These are phyloP conservation scores for Magnaporthales sp. DNA, from an alignment of 2,329 filamentous ascomycete genomes.

Conservation along the genomic window DNA sequence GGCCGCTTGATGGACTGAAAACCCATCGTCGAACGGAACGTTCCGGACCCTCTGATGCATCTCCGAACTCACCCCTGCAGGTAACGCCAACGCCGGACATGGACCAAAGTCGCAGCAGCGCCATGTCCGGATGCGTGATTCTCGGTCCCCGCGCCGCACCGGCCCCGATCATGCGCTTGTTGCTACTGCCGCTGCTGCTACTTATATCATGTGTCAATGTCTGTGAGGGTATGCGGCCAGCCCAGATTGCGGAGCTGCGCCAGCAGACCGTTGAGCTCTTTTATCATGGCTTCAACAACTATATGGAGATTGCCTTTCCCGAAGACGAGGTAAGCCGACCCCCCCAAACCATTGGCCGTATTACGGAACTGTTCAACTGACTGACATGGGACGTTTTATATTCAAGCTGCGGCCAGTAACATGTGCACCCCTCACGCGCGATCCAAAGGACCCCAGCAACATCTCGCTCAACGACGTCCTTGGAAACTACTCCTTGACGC, in stretches of 20 bases:
- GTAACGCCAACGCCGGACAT: constrained; percentile 31
- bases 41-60: constrained; percentile 21
- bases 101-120: constrained; percentile 9
- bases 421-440: constrained; percentile 76
- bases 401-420: constrained; percentile 70
- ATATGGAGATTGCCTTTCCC: constrained; percentile 88
- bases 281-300: constrained; percentile 94
- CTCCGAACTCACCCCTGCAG: constrained; percentile 21
- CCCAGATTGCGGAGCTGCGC: constrained; percentile 45
- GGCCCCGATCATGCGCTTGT: constrained; percentile 13
- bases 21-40: not conserved
- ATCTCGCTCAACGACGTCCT: constrained; percentile 90
- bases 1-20: not conserved
- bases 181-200: constrained; percentile 19
- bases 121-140: constrained; percentile 4
- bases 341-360: not conserved
- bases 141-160: not conserved
- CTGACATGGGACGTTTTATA: not conserved
- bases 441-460: constrained; percentile 68
- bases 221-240: constrained; percentile 43
- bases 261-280: constrained; percentile 70
- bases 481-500: constrained; percentile 91
- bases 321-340: constrained; percentile 70
- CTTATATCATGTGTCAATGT: constrained; percentile 30
- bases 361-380: not conserved